Conservation (phyloP, 768 basidiomycete species). For the Lactifluus subvellereus region DNA sequence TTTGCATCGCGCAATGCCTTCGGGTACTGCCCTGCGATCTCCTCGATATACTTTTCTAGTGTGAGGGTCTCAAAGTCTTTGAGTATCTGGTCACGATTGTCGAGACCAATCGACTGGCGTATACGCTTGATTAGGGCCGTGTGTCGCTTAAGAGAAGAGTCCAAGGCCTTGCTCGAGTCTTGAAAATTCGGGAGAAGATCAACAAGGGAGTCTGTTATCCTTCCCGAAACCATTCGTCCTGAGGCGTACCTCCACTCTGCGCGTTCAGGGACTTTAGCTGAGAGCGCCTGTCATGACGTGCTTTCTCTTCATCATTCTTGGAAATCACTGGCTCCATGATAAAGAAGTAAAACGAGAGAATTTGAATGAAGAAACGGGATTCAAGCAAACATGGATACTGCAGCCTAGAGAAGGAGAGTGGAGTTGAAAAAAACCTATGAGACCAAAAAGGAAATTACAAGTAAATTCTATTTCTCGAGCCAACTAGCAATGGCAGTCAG, state of each 20-base stretch:
- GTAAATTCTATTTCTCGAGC: conserved; percentile 11
- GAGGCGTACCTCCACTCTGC: conserved; percentile 33
- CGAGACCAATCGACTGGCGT: conserved; percentile 74
- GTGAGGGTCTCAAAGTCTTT: conserved; percentile 90
- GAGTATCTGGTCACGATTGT: conserved; percentile 79
- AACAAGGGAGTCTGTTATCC: not conserved
- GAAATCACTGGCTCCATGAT: conserved; percentile 15
- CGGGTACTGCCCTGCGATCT: conserved; percentile 81
- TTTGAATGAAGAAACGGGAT: not conserved
- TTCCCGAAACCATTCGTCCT: conserved; percentile 39
- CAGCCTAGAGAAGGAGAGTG: too few relatives aligned
- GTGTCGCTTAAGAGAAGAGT: conserved; percentile 94
- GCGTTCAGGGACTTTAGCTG: conserved; percentile 55
- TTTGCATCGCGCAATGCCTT: conserved; percentile 83
- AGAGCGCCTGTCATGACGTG: conserved; percentile 50
- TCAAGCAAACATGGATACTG: conserved; percentile 11
- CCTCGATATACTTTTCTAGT: conserved; percentile 93
- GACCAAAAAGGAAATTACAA: conserved; percentile 16
- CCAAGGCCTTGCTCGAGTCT: conserved; percentile 69
- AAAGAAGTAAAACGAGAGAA: not conserved
- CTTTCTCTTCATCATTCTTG: conserved; percentile 46
- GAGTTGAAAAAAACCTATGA: not conserved
- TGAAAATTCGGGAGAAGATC: not conserved
- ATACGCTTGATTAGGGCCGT: conserved; percentile 94
- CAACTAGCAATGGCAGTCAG: conserved; percentile 22